Evolutionary conservation across 106 monocot genomes (phyloP).

Genomic region (Alisma plantagoaquatica): DNA sequence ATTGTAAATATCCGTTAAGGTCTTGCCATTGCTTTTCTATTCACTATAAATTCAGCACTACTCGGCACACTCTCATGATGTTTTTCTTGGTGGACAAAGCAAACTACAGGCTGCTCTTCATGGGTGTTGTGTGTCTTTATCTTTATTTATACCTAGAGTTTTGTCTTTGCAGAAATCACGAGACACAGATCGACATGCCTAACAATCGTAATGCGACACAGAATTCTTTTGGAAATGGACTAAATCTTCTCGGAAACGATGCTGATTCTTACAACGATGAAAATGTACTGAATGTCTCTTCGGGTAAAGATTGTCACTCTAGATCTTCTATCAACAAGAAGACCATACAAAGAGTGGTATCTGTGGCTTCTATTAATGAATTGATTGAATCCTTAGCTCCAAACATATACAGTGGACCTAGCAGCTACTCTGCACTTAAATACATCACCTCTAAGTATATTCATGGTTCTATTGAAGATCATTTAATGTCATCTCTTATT

Average conservation of each 20-base stretch:
- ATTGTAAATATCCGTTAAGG: no score
- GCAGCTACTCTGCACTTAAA: conserved; percentile 25
- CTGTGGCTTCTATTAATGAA: no score
- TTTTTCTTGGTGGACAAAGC: no score
- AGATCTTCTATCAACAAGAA: background rate
- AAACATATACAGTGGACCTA: conserved; percentile 15
- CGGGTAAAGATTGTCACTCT: conserved; percentile 3
- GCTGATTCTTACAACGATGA: background rate
- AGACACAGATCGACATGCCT: no score
- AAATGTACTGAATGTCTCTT: background rate
- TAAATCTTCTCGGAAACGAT: background rate
- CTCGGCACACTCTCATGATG: no score
- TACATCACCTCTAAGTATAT: conserved; percentile 32
- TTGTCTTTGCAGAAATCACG: no score
- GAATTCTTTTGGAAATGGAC: background rate
- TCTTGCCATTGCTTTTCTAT: no score
- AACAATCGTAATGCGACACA: background rate
- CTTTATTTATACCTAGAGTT: no score
- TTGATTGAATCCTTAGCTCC: no score
- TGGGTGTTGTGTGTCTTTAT: no score
- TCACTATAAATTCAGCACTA: no score
- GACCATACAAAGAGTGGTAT: background rate
- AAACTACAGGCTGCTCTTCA: no score
- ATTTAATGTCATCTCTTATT: conserved; percentile 69
- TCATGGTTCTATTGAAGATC: conserved; percentile 46